phyloP scores from a whole-genome alignment of 805 yeast species.

The Cyberlindnera mrakii region DNA sequence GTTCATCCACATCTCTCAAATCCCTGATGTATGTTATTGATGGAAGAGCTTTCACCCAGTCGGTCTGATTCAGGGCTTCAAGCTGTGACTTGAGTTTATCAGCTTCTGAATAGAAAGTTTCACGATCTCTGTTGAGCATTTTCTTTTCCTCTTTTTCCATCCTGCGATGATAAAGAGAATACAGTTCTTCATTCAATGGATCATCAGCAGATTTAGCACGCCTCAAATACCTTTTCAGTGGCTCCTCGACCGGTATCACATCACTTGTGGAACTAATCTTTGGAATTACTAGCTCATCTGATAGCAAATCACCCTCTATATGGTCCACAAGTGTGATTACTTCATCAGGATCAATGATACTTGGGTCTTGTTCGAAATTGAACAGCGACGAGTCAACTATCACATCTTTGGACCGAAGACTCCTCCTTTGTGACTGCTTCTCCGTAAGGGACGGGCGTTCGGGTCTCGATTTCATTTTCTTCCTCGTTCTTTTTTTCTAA shows the following conservation, averaged over 20 bases:
- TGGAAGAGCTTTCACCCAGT: slow-evolving; percentile 41
- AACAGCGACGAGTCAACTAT: slow-evolving; percentile 18
- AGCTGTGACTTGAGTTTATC: slow-evolving; percentile 39
- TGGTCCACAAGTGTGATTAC: slow-evolving; percentile 5
- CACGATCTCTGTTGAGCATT: slow-evolving; percentile 47
- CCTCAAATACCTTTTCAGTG: background rate
- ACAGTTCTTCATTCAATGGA: slow-evolving; percentile 41
- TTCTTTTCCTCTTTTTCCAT: slow-evolving; percentile 63
- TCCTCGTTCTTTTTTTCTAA: background rate
- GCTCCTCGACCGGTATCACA: no score
- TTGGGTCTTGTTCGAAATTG: slow-evolving; percentile 22
- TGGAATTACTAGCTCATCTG: slow-evolving; percentile 4
- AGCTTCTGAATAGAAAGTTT: slow-evolving; percentile 45
- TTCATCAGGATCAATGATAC: slow-evolving; percentile 11
- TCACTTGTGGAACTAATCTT: no score
- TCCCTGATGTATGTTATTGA: slow-evolving; percentile 46
- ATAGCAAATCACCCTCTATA: slow-evolving; percentile 1
- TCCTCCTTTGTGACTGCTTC: slow-evolving; percentile 1
- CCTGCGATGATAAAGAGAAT: slow-evolving; percentile 42
- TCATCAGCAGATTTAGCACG: slow-evolving; percentile 21
- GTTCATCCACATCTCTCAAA: slow-evolving; percentile 38
- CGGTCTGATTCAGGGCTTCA: slow-evolving; percentile 36
- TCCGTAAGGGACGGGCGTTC: no score
- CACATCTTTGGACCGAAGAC: slow-evolving; percentile 17
- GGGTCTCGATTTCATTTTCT: background rate